Conservation (phyloP, 768 basidiomycete species). For the Amanita phalloides region DNA sequence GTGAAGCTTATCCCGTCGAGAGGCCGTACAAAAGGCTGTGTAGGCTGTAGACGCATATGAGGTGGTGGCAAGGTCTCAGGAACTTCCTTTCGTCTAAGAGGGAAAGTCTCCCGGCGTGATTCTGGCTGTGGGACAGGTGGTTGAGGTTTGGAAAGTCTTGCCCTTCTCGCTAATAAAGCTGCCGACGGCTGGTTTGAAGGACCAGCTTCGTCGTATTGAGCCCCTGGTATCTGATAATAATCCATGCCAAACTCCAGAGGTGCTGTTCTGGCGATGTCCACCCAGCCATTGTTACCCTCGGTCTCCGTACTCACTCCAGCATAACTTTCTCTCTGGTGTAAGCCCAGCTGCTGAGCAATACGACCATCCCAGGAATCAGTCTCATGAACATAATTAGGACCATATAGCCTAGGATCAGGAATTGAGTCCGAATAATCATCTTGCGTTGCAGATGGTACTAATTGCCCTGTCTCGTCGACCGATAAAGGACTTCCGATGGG, state of each 20-base stretch:
- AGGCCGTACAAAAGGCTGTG: slow-evolving; percentile 68
- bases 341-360: slow-evolving; percentile 3
- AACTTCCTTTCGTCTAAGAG: slow-evolving; percentile 29
- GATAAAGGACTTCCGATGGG: slow-evolving; percentile 50
- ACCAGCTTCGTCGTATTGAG: neutral
- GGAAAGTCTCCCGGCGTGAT: slow-evolving; percentile 52
- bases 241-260: slow-evolving; percentile 29
- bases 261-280: slow-evolving; percentile 40
- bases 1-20: slow-evolving; percentile 59
- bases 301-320: slow-evolving; percentile 8
- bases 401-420: slow-evolving; percentile 42
- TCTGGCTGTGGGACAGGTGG: slow-evolving; percentile 14
- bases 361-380: slow-evolving; percentile 21
- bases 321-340: slow-evolving; percentile 1
- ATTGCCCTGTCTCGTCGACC: slow-evolving; percentile 39
- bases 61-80: slow-evolving; percentile 40
- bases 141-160: slow-evolving; percentile 25
- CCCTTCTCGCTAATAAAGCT: slow-evolving; percentile 12
- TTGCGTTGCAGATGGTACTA: slow-evolving; percentile 24
- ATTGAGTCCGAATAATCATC: slow-evolving; percentile 22
- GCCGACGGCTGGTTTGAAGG: neutral
- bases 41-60: slow-evolving; percentile 58
- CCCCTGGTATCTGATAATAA: slow-evolving; percentile 3
- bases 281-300: slow-evolving; percentile 41
- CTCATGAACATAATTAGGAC: slow-evolving; percentile 39